These are phyloP conservation scores for Aegilops speltoides DNA, from an alignment of 176 grass and related monocot species.

Conservation along the genomic window DNA sequence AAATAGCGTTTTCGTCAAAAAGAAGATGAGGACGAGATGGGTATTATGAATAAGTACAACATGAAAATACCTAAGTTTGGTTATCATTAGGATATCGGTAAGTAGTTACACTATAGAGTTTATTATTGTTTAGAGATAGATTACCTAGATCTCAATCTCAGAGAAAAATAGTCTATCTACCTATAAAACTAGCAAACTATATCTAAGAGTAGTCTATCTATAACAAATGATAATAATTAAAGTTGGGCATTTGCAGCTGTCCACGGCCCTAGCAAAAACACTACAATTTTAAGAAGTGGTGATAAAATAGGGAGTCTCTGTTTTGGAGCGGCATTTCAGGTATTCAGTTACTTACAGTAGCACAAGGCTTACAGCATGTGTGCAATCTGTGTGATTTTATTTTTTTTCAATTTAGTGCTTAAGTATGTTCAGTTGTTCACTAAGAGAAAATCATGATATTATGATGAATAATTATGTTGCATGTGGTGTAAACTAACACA, in stretches of 20 bases:
- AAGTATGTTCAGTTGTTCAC: background rate
- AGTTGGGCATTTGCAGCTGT: background rate
- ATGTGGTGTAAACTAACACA: background rate
- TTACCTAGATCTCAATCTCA: background rate
- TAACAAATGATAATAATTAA: background rate
- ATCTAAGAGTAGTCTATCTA: background rate
- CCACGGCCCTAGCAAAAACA: background rate
- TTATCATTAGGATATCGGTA: background rate
- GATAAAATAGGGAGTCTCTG: background rate
- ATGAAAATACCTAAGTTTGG: background rate
- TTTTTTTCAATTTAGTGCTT: background rate
- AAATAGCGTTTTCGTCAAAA: background rate
- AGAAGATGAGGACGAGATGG: background rate
- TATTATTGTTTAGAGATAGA: background rate
- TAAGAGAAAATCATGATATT: background rate
- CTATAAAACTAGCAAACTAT: background rate
- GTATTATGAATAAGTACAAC: no score
- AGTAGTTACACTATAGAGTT: background rate
- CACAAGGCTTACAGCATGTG: background rate
- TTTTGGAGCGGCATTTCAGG: background rate
- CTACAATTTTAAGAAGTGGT: background rate
- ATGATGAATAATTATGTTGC: background rate
- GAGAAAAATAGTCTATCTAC: background rate
- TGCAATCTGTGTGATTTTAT: background rate
- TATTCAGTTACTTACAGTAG: background rate